Evolutionary conservation across 2,329 filamentous ascomycete genomes (phyloP).

Genomic region (Neonectria ditissima): DNA sequence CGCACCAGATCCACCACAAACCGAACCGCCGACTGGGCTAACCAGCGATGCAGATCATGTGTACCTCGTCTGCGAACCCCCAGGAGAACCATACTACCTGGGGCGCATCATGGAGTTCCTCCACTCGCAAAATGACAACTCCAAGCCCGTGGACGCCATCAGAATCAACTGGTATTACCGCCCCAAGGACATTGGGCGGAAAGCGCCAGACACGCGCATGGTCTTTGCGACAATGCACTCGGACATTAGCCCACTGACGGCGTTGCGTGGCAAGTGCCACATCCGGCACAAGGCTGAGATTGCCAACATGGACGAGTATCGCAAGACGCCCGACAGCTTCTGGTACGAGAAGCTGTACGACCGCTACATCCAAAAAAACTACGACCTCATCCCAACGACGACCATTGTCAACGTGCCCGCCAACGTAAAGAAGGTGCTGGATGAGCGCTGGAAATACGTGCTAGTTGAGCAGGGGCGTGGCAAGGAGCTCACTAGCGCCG

Average conservation of each 20-base stretch:
- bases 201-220: conserved; percentile 88
- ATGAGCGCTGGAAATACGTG: conserved; percentile 97
- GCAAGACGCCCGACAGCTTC: conserved; percentile 87
- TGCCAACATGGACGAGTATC: conserved; percentile 82
- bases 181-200: conserved; percentile 93
- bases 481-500: conserved; percentile 94
- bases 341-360: conserved; percentile 99
- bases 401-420: conserved; percentile 96
- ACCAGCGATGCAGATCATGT: conserved; percentile 73
- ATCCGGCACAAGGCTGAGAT: conserved; percentile 93
- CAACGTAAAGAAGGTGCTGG: conserved; percentile 93
- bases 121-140: conserved; percentile 79
- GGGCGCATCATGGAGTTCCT: conserved; percentile 99
- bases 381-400: conserved; percentile 93
- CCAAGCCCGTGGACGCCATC: conserved; percentile 82
- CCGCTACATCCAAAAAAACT: conserved; percentile 97
- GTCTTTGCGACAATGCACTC: conserved; percentile 99
- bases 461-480: conserved; percentile 92
- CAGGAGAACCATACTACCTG: conserved; percentile 97
- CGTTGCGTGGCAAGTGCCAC: conserved; percentile 91
- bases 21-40: conserved; percentile 43
- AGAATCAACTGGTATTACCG: conserved; percentile 99
- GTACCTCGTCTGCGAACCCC: conserved; percentile 96
- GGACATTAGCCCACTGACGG: conserved; percentile 91
- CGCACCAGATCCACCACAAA: conserved; percentile 37